Evolutionary conservation across 768 basidiomycete genomes (phyloP).

Genomic region (Dioszegia hungarica): DNA sequence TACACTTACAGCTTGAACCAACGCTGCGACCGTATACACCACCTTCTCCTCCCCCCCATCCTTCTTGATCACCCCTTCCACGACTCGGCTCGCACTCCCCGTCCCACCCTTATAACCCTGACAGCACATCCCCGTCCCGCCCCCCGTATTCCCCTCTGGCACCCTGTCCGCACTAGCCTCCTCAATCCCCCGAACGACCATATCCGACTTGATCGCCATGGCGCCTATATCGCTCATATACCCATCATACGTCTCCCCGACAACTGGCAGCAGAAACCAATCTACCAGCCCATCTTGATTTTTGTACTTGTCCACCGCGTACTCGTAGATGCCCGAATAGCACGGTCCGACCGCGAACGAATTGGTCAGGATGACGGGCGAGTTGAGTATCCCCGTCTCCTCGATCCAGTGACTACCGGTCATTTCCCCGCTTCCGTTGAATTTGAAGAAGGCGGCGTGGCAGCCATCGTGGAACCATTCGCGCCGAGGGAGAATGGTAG

Average conservation of each 20-base stretch:
- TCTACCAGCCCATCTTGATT: not conserved
- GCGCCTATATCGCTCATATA: conserved; percentile 5
- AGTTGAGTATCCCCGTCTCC: conserved; percentile 1
- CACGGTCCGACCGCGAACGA: conserved; percentile 7
- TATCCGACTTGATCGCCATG: conserved; percentile 6
- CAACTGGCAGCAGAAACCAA: conserved; percentile 4
- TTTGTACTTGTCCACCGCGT: not conserved
- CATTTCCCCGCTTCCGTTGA: conserved; percentile 6
- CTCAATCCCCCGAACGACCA: conserved; percentile 4
- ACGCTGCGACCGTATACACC: conserved; percentile 3
- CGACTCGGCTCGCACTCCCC: not conserved
- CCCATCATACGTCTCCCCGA: conserved; percentile 8
- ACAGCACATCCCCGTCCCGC: conserved; percentile 7
- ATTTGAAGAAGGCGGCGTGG: conserved; percentile 1
- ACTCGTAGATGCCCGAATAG: conserved; percentile 7
- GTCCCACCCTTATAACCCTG: conserved; percentile 7
- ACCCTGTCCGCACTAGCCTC: not conserved
- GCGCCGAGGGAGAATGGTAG: not conserved
- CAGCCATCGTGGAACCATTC: conserved; percentile 5
- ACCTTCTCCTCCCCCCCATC: not conserved
- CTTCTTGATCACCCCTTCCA: too few species aligned
- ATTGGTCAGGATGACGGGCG: conserved; percentile 2
- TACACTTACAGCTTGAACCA: conserved; percentile 4
- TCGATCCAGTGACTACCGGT: conserved; percentile 7
- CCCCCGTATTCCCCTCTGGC: conserved; percentile 7